These are phyloP conservation scores for Malassezia sympodialis DNA, from an alignment of 1,284 basidiomycete species.

Conservation along the genomic window DNA sequence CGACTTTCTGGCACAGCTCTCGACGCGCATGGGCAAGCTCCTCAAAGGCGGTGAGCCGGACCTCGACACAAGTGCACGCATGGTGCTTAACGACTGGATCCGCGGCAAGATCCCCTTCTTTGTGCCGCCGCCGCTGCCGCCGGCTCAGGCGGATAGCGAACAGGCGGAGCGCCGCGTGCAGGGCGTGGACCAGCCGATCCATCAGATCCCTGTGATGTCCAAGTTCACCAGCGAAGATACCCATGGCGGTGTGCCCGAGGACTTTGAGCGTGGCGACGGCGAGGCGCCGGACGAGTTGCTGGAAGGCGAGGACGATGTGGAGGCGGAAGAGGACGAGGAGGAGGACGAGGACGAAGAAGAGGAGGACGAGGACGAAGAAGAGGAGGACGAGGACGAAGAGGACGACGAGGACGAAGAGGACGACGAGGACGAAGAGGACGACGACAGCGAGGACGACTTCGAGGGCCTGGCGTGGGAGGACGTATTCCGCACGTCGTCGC, in stretches of 20 bases:
- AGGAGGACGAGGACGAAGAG: constrained; percentile 26
- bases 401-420: constrained; percentile 39
- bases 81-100: constrained; percentile 94
- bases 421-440: constrained; percentile 38
- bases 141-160: constrained; percentile 41
- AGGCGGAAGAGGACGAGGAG: constrained; percentile 23
- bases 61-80: constrained; percentile 81
- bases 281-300: constrained; percentile 20
- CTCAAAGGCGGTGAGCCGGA: constrained; percentile 92
- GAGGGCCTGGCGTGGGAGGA: constrained; percentile 74
- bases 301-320: constrained; percentile 30
- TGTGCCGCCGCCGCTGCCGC: constrained; percentile 57
- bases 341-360: constrained; percentile 25
- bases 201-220: constrained; percentile 54
- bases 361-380: constrained; percentile 22
- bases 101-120: constrained; percentile 86
- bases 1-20: constrained; percentile 72
- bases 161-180: constrained; percentile 50
- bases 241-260: constrained; percentile 36
- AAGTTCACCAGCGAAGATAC: constrained; percentile 52
- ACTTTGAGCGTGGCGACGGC: constrained; percentile 35
- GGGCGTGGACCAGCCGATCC: constrained; percentile 55
- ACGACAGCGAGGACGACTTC: constrained; percentile 31
- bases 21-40: constrained; percentile 79
- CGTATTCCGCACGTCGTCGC: constrained; percentile 51